Evolutionary conservation across 441 rosid genomes (phyloP), one percentile per base, ranked within the genome.

Genomic region (Eruca vesicaria): DNA sequence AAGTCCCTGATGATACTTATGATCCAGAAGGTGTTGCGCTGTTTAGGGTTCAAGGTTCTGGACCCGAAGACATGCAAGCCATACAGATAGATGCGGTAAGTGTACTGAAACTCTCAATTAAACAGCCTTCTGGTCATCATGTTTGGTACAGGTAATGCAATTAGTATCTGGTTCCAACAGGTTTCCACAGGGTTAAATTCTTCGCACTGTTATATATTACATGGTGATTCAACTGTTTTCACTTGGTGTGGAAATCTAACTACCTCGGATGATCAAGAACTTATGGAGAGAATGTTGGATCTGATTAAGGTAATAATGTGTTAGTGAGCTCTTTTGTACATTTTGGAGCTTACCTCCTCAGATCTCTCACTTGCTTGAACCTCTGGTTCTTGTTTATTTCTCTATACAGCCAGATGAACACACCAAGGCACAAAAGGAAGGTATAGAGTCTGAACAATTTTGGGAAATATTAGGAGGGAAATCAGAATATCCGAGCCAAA

Each of bases 61-160:
- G 98, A 84, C 99, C 99, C 19, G 98, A 97, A 66, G 87, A 91
- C 81, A 94, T 97, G 99, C 99, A 97, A 84, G 93, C 98, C 36
- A 86, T 97, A 80, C 98, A 97, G 91, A 94, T 94, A 65, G 97
- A 96, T 64, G 84, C 98, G 5, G 99, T 96, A 92, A 63, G 94
- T 78, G 6, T 71, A 16, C 10, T 55, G 32, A 15, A 52, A 31
- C 31, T 23, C 52, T 52, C 28, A 29, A 35, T 9, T 20, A 65
- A 73, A 28, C 38, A 19, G 43, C 9, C 26, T 33, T 55, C 14
- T 33, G 15, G 50, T 69, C 60, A 33, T 32, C 36, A 56, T n/a
- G 61, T 55, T 61, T 66, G 12, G 29, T 61, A 68, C 21, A 5
- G 10, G 21, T 50, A 26, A 66, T 41, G 5, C 59, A 60, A 60